These are phyloP conservation scores for Pseudonitzschia pungens DNA, from an alignment of 108 stramenopile genomes.

Conservation along the genomic window DNA sequence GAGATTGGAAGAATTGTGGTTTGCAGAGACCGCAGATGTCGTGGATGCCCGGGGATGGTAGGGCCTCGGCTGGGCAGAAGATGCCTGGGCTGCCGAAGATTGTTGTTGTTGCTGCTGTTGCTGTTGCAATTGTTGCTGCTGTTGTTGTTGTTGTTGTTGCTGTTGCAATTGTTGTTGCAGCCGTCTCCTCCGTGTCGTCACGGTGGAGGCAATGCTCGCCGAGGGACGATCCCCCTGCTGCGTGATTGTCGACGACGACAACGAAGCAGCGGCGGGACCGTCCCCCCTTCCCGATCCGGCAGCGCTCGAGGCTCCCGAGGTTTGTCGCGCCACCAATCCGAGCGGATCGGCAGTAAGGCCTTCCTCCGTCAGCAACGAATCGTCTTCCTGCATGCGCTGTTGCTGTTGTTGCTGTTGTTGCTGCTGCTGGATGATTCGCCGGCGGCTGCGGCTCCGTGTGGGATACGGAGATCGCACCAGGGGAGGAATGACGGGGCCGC, in stretches of 20 bases:
- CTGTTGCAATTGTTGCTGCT: neutral
- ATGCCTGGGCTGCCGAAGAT: neutral
- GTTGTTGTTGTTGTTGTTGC: neutral
- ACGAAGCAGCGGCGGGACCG: neutral
- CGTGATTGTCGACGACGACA: neutral
- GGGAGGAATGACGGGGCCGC: neutral
- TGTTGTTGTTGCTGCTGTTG: neutral
- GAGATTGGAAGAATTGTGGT: neutral
- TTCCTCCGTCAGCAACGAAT: neutral
- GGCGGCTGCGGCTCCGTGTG: constrained; percentile 31
- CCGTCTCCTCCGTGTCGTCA: neutral
- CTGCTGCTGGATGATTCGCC: constrained; percentile 16
- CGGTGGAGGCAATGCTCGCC: neutral
- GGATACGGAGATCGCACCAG: constrained; percentile 38
- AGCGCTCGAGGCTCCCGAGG: neutral
- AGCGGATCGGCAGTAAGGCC: neutral
- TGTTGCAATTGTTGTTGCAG: neutral
- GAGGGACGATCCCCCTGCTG: neutral
- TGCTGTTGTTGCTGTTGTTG: constrained; percentile 13
- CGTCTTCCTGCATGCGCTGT: constrained; percentile 1
- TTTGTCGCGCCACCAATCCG: neutral
- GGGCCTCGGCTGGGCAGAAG: too few species aligned
- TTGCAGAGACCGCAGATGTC: neutral
- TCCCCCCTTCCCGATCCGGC: neutral
- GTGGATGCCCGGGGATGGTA: neutral